phyloP scores from a whole-genome alignment of 768 basidiomycete genomes.

The Hericium erinaceus region DNA sequence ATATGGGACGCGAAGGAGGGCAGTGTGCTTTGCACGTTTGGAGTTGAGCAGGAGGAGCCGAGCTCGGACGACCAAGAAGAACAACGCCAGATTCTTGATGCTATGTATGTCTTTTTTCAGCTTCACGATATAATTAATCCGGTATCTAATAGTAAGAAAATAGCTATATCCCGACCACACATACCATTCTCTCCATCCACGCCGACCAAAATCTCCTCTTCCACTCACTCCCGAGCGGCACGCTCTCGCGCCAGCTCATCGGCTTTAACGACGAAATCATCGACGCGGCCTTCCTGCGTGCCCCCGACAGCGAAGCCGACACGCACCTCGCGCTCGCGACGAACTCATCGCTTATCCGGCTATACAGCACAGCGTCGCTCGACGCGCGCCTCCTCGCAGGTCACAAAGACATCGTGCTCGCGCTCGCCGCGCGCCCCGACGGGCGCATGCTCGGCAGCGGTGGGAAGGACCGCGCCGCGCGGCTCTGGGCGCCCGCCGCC shows the following conservation, averaged over 20 bases:
- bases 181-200: slow-evolving; percentile 73
- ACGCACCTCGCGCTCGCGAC: slow-evolving; percentile 89
- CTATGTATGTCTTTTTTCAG: slow-evolving; percentile 48
- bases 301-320: slow-evolving; percentile 35
- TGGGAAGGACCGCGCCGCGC: slow-evolving; percentile 83
- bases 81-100: slow-evolving; percentile 74
- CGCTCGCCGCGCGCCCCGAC: slow-evolving; percentile 59
- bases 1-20: slow-evolving; percentile 77
- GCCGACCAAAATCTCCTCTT: slow-evolving; percentile 97
- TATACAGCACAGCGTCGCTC: slow-evolving; percentile 69
- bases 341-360: slow-evolving; percentile 89
- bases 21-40: slow-evolving; percentile 50
- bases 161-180: slow-evolving; percentile 61
- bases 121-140: background rate
- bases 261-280: slow-evolving; percentile 99
- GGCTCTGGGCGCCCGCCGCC: slow-evolving; percentile 57
- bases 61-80: slow-evolving; percentile 55
- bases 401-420: slow-evolving; percentile 87
- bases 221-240: slow-evolving; percentile 63
- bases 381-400: slow-evolving; percentile 84
- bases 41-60: slow-evolving; percentile 35
- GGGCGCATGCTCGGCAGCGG: slow-evolving; percentile 80
- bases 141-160: slow-evolving; percentile 3
- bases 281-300: slow-evolving; percentile 71
- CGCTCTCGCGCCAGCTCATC: slow-evolving; percentile 71